These are phyloP conservation scores for Solanum etuberosum DNA, from an alignment of 257 asterid genomes.

Conservation along the genomic window DNA sequence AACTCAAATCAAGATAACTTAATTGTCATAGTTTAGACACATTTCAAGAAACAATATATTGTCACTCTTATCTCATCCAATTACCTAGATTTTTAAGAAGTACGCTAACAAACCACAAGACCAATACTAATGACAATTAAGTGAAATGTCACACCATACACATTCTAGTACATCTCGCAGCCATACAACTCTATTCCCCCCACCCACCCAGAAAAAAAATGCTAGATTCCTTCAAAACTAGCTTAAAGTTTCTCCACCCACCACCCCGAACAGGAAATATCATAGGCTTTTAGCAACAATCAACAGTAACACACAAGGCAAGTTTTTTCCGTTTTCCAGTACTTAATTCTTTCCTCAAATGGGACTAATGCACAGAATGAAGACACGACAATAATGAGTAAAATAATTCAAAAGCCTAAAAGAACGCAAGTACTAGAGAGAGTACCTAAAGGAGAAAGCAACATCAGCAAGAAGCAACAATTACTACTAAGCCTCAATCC, in stretches of 20 bases:
- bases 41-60: neutral
- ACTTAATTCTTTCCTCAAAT: neutral
- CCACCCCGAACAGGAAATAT: neutral
- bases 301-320: neutral
- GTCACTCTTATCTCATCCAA: neutral
- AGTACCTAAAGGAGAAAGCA: neutral
- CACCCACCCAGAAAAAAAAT: neutral
- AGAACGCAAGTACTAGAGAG: neutral
- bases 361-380: neutral
- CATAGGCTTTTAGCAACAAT: neutral
- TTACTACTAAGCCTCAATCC: neutral
- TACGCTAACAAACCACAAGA: neutral
- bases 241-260: neutral
- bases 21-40: neutral
- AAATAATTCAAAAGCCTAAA: neutral
- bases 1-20: neutral
- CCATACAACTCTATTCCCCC: neutral
- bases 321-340: neutral
- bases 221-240: neutral
- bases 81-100: neutral
- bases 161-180: neutral
- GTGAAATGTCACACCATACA: neutral
- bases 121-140: neutral
- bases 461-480: neutral
- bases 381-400: neutral